Evolutionary conservation across 1,139 yeast genomes (phyloP), one percentile per base, ranked within the genome.

Genomic region (Pichia sp.): DNA sequence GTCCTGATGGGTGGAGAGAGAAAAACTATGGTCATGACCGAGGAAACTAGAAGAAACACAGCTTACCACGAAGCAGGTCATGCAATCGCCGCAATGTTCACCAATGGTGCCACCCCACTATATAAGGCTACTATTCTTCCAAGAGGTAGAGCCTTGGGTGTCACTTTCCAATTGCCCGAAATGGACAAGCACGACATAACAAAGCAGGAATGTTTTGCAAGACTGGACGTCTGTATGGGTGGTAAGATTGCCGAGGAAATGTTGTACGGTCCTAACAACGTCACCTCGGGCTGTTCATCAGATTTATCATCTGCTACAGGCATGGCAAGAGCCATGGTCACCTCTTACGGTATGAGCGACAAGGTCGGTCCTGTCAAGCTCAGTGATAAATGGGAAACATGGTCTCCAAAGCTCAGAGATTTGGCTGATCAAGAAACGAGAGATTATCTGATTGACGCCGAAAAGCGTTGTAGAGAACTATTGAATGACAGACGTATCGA

Each of bases 31-130:
- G 97, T 93, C 48, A 80, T 93, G 71, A 91, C 99, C 25, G 97
- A 93, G 68, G 97, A 93, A 60, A 81, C 96, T 0, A 82, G 98
- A 69, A 82, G 80, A 61, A 91, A 93, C 61, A 95, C 99, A 19
- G 99, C 99, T 2, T 95, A 84, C 69, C 99, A 93, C 71, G 99
- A 93, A 73, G 99, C 99, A 9, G 99, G 99, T 2, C 99, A 93
- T 71, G 99, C 99, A 4, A 88, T 93, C 55, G 89, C 91, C 88
- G 98, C 99, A 5, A 79, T 93, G 81, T 93, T 79, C 70, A 88
- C 96, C 10, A 83, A 84, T 10, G 97, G 96, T n/a, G 98, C 99
- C 9, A 90, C 96, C 6, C 91, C 96, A 3, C 76, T 95, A 55
- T 95, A 95, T 72, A 93, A 93, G 71, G 99, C 98, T 2, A 95